Base-by-base conservation (phyloP, 176 grass and related monocot species). In the Oryza meyeriana region DNA sequence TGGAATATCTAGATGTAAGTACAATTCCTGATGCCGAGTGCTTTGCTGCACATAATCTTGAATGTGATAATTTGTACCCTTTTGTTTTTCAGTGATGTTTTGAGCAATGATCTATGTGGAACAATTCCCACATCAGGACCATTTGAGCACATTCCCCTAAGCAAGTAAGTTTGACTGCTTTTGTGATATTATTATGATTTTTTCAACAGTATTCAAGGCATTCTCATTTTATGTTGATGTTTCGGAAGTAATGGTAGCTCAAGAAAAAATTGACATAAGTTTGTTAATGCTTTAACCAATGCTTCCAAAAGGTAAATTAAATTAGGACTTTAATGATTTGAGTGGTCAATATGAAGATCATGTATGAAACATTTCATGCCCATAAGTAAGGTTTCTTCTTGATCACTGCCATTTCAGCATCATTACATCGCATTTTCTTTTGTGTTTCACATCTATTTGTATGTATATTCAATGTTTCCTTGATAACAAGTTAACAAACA, bases 101-200 rank as follows among this genome's bases (percentile, higher is more conserved):
- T 93, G 52, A 88, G 85, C 35, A 99, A 99, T 84, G 85, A 96
- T 78, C 83, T 99, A 32, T 94, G 93, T 38, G 93, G 97, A 82
- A 95, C 97, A 27, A 99, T 99, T 90, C 97, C 97, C 25, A 92
- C 93, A 0, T 90, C 93, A 45, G 89, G 93, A 58, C 91, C 93
- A 85, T 99, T 99, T 83, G 97, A 96, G 39, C 93, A 73, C 75
- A 96, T 99, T 83, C 87, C 93, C 36, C 83, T 99, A 77, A 90
- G 75, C 93, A 99, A 99, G 97, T 99, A 99, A 86, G 87, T 93
- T 73, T 27, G 20, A 61, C n/a, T 71, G 24, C 36, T 30, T 64
- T 65, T 33, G 12, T 38, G 64, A 50, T 66, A 57, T 30, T 40
- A 39, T 33, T 66, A 6, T 52, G 61, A 29, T 48, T 28, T 39